Evolutionary conservation across 2,329 filamentous ascomycete genomes (phyloP), one percentile per base, ranked within the genome.

Genomic region (Fusarium oligoseptatum): DNA sequence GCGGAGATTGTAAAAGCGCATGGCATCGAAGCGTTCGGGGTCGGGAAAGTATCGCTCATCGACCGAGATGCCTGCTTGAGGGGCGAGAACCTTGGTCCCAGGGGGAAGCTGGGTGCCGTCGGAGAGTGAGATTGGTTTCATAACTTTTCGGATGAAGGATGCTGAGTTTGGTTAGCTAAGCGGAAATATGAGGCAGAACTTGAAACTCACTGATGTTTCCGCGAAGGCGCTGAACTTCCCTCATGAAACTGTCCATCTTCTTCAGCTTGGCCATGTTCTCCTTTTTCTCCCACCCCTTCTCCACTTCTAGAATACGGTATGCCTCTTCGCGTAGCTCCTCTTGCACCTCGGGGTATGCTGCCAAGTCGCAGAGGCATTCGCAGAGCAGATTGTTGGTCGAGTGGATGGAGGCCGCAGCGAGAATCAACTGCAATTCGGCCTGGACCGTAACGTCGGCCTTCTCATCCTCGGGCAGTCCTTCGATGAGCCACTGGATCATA

Each of bases 351-450:
- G 85, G 85, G 37, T 87, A 79, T 4, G 84, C 83, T 4, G 85
- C 84, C 15, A 90, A 80, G 68, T 90, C 88, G 64, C 85, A 87
- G 62, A 90, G 81, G 66, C 86, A 84, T 71, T 89, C 86, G 27
- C 84, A 86, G 4, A 87, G 74, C 4, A 85, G 75, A 20, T 84
- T 83, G 68, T 84, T 85, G 0, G 85, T 87, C 2, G 85, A 85
- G 67, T 87, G 85, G 20, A 87, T 86, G 7, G 85, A 83, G 2
- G 85, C 84, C 6, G 85, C 83, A 20, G 83, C 82, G 11, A 87
- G 73, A 36, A 87, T 81, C n/a, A 87, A 81, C 72, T 87, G 84
- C 34, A 87, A 74, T 68, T 85, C 81, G 2, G 84, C 82, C 68
- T 86, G 84, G 0, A 80, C 81, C 36, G 80, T 79, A 36, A 82